These are phyloP conservation scores for Lichtheimia ramosa DNA, from an alignment of 371 early-diverging fungal genomes.

Conservation along the genomic window DNA sequence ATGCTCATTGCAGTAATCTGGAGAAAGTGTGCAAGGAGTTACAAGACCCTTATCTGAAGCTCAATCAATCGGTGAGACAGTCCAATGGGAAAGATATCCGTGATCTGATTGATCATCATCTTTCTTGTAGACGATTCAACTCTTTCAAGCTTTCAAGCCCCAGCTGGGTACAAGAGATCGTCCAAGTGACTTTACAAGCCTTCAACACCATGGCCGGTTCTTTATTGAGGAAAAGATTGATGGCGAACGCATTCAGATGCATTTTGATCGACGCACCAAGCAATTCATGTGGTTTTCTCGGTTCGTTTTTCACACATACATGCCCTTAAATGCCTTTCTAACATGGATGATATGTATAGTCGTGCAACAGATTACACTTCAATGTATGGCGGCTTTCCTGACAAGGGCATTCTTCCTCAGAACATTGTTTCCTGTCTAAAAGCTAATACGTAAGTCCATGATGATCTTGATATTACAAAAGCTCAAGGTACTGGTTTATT, in stretches of 20 bases:
- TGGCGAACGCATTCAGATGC: conserved; percentile 77
- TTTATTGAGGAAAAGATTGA: conserved; percentile 82
- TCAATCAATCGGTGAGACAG: conserved; percentile 16
- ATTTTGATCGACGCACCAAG: conserved; percentile 46
- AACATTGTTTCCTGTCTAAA: conserved; percentile 17
- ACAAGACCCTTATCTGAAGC: conserved; percentile 34
- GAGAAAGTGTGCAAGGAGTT: conserved; percentile 54
- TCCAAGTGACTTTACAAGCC: conserved; percentile 39
- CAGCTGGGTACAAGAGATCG: conserved; percentile 47
- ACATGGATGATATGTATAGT: not conserved
- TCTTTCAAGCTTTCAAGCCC: conserved; percentile 62
- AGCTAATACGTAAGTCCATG: conserved; percentile 20
- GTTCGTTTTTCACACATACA: conserved; percentile 12
- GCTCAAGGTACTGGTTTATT: not conserved
- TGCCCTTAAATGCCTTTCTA: not conserved
- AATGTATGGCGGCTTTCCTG: conserved; percentile 56
- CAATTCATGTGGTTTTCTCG: conserved; percentile 62
- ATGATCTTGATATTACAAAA: not conserved
- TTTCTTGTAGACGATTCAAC: conserved; percentile 34
- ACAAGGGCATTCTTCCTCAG: conserved; percentile 18
- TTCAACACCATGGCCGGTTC: conserved; percentile 48
- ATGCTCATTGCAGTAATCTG: conserved; percentile 64
- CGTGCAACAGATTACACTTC: conserved; percentile 60
- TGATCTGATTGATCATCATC: not conserved
- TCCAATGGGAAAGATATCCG: not conserved